A percentile compares a stretch with the other conserved stretches of the same genome.
Evolutionary conservation across 805 yeast species (phyloP).

Genomic region (Yarrowia bubula): DNA sequence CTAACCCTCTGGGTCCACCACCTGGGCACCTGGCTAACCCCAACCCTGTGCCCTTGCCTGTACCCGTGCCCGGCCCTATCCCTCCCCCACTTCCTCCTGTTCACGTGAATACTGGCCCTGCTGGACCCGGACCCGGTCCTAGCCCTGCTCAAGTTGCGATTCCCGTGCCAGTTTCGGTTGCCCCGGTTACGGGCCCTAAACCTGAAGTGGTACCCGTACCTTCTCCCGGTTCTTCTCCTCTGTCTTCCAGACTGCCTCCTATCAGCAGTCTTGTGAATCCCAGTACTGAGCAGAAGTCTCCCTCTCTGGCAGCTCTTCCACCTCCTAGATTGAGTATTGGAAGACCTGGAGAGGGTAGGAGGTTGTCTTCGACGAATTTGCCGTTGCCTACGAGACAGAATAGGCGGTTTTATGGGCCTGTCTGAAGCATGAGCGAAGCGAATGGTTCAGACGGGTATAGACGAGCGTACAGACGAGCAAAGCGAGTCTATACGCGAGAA

Average conservation of each 20-base stretch:
- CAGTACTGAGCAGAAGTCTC: neutral
- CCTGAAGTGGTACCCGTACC: neutral
- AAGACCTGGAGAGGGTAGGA: neutral
- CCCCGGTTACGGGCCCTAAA: neutral
- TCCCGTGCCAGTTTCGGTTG: neutral
- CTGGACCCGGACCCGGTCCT: neutral
- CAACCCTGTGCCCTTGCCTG: too few relatives aligned
- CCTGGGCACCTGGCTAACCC: too few relatives aligned
- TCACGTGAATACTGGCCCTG: neutral
- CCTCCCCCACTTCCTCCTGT: too few relatives aligned
- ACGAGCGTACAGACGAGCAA: too few relatives aligned
- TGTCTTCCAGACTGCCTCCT: neutral
- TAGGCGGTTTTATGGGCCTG: neutral
- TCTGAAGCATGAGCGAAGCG: neutral
- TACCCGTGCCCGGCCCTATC: too few relatives aligned
- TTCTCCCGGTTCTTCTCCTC: neutral
- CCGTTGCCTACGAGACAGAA: neutral
- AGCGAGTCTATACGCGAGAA: too few relatives aligned
- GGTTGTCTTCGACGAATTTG: neutral
- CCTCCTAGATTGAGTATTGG: constrained; percentile 1
- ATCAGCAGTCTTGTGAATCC: constrained; percentile 3
- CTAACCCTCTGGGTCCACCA: too few relatives aligned
- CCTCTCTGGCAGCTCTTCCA: neutral
- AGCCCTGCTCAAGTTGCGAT: too few relatives aligned
- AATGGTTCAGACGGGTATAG: too few relatives aligned